Conservation (phyloP, 768 basidiomycete species). For the Erythrobasidium yunnanense region DNA sequence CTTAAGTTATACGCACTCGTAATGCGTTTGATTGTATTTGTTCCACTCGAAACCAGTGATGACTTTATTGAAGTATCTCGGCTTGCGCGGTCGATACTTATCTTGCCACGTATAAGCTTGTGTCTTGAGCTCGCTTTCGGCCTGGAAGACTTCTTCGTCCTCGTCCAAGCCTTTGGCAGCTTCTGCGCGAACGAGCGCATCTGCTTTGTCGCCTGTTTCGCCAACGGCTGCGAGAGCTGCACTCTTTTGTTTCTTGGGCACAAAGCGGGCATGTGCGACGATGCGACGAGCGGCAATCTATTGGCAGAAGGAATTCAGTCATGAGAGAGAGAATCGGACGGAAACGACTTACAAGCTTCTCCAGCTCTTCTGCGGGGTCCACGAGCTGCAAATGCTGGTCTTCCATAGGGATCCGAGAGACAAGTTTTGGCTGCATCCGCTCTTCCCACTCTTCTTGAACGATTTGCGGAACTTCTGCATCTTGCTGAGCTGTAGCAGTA, state of each 20-base stretch:
- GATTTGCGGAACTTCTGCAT: slow-evolving; percentile 41
- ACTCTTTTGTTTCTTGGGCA: slow-evolving; percentile 51
- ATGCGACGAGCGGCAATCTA: slow-evolving; percentile 68
- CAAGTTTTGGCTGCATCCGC: slow-evolving; percentile 68
- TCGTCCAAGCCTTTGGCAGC: slow-evolving; percentile 87
- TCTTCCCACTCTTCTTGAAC: slow-evolving; percentile 56
- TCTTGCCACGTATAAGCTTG: slow-evolving; percentile 97
- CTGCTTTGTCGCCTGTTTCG: slow-evolving; percentile 21
- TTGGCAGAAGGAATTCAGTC: not conserved
- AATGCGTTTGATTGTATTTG: slow-evolving; percentile 99
- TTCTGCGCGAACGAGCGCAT: slow-evolving; percentile 46
- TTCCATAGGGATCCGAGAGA: slow-evolving; percentile 58
- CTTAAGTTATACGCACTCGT: slow-evolving; percentile 77
- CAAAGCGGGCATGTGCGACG: slow-evolving; percentile 75
- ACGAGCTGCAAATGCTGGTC: slow-evolving; percentile 73
- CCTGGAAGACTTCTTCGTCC: slow-evolving; percentile 88
- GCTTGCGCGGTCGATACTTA: slow-evolving; percentile 92
- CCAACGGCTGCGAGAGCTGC: not conserved
- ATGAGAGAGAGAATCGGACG: not conserved
- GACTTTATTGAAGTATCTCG: slow-evolving; percentile 95
- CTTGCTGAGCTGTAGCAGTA: slow-evolving; percentile 36
- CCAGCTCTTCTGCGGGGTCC: slow-evolving; percentile 49
- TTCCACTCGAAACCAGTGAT: slow-evolving; percentile 99
- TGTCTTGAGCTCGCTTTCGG: slow-evolving; percentile 69
- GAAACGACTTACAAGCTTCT: slow-evolving; percentile 51